Conservation (phyloP, 768 basidiomycete genomes). For the Suillus alpinus region DNA sequence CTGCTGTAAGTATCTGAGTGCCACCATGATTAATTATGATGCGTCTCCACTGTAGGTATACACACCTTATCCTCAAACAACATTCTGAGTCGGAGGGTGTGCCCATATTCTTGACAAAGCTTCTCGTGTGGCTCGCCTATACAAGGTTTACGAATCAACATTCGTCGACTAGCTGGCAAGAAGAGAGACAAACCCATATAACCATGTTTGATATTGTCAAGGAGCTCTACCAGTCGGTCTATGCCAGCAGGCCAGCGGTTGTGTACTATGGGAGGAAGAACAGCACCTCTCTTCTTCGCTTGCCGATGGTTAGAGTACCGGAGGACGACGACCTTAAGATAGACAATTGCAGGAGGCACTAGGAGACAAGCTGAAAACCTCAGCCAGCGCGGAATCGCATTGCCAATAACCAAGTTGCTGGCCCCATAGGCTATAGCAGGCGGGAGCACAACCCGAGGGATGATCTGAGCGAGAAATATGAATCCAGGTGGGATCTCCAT, state of each 20-base stretch:
- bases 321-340: too few species aligned
- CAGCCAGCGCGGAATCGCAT: too few species aligned
- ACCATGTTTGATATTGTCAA: constrained; percentile 24
- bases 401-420: too few species aligned
- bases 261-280: constrained; percentile 30
- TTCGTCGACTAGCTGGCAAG: not conserved
- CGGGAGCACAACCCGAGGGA: too few species aligned
- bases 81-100: constrained; percentile 30
- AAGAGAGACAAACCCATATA: constrained; percentile 26
- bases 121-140: constrained; percentile 29
- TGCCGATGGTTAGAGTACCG: constrained; percentile 8
- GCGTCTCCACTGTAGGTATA: not conserved
- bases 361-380: too few species aligned
- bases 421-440: too few species aligned
- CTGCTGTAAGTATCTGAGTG: constrained; percentile 41
- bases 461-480: too few species aligned
- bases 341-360: too few species aligned
- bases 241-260: constrained; percentile 37
- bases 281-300: constrained; percentile 23
- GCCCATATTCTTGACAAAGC: constrained; percentile 25
- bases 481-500: too few species aligned
- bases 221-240: constrained; percentile 24
- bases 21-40: not conserved
- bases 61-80: constrained; percentile 39
- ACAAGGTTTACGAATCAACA: not conserved